These are phyloP conservation scores for Phlebiopsis gigantea DNA, from an alignment of 768 basidiomycete genomes.

Conservation along the genomic window DNA sequence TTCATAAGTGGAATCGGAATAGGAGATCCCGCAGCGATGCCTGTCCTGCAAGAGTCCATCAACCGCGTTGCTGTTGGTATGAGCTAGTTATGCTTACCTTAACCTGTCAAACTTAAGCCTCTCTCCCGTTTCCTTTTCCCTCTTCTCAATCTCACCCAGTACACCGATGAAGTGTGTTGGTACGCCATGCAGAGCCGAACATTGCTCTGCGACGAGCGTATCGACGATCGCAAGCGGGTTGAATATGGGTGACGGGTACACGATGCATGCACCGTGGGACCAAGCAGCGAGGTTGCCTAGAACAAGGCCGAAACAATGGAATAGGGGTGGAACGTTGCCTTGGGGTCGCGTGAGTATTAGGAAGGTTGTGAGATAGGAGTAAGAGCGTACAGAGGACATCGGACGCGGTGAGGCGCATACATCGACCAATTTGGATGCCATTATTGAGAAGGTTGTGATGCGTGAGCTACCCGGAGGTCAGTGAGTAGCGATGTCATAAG, in stretches of 20 bases:
- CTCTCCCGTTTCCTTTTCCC: constrained; percentile 38
- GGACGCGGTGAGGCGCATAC: constrained; percentile 60
- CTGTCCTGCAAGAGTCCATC: constrained; percentile 47
- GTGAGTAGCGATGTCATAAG: neutral
- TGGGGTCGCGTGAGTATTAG: neutral
- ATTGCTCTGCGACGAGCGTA: constrained; percentile 58
- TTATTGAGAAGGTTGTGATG: constrained; percentile 81
- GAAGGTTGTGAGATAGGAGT: neutral
- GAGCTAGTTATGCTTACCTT: constrained; percentile 37
- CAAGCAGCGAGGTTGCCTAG: constrained; percentile 77
- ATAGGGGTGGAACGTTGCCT: constrained; percentile 83
- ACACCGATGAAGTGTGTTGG: constrained; percentile 83
- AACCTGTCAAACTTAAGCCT: constrained; percentile 43
- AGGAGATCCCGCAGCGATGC: constrained; percentile 77
- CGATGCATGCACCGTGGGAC: constrained; percentile 66
- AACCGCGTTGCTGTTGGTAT: neutral
- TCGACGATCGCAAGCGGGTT: constrained; percentile 65
- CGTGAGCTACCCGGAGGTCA: constrained; percentile 45
- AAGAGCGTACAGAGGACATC: constrained; percentile 62
- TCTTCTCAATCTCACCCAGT: constrained; percentile 56
- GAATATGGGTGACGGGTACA: constrained; percentile 67
- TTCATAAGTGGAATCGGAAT: constrained; percentile 80
- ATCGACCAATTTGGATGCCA: constrained; percentile 59
- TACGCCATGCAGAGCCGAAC: constrained; percentile 79
- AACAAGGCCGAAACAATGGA: constrained; percentile 88